These are phyloP conservation scores for Otatea glauca DNA, from an alignment of 176 grass and related monocot species.

Conservation along the genomic window DNA sequence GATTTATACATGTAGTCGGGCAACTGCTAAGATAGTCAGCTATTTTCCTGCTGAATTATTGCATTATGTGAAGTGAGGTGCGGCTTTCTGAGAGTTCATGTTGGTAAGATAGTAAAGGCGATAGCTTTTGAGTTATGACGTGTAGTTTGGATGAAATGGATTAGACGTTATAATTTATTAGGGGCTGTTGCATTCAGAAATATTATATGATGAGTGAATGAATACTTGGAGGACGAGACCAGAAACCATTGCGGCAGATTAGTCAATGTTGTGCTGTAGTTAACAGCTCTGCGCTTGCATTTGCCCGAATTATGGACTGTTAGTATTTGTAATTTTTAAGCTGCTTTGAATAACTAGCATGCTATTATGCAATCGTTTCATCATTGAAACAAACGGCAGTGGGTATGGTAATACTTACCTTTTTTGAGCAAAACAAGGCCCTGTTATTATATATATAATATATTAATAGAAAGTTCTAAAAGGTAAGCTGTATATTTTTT, in stretches of 20 bases:
- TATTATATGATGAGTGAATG: neutral
- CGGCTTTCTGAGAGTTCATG: slow-evolving; percentile 1
- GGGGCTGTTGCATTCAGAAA: neutral
- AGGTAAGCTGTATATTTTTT: neutral
- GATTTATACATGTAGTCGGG: neutral
- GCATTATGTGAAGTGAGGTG: neutral
- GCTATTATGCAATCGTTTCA: neutral
- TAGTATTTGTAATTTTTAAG: neutral
- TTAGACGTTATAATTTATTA: neutral
- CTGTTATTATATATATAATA: neutral
- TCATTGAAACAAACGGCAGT: neutral
- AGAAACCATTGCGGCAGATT: neutral
- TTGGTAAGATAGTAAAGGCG: neutral
- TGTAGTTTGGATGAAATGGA: neutral
- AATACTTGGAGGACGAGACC: neutral
- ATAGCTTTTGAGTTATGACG: neutral
- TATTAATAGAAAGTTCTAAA: neutral
- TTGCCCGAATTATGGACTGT: no score
- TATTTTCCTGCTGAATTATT: neutral
- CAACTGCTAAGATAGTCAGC: neutral
- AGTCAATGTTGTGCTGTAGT: neutral
- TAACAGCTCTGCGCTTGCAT: no score
- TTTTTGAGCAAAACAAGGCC: neutral
- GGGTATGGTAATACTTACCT: neutral
- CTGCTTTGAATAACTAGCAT: neutral